Conservation (phyloP, 2,329 filamentous ascomycete species). For the Botryotinia globosa region DNA sequence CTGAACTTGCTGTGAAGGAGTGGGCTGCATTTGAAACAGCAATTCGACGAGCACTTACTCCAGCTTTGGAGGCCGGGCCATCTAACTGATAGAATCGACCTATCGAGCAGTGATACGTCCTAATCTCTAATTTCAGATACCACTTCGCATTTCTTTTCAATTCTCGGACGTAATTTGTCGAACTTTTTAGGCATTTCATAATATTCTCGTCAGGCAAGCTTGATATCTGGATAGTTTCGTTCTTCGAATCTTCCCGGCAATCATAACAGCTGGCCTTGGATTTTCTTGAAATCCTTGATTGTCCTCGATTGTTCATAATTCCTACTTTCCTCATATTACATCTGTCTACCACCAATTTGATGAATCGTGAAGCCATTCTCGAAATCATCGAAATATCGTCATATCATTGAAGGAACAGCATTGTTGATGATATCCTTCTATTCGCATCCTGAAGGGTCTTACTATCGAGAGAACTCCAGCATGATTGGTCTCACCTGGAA, state of each 20-base stretch:
- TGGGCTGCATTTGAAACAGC: conserved; percentile 50
- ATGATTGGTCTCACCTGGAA: neutral
- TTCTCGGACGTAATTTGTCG: conserved; percentile 8
- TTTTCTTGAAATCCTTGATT: neutral
- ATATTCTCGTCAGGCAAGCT: neutral
- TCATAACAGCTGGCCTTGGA: neutral
- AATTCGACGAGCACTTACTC: conserved; percentile 39
- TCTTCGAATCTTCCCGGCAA: neutral
- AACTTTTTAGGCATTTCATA: neutral
- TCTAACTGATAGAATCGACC: neutral
- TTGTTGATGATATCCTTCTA: conserved; percentile 13
- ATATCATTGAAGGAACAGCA: conserved; percentile 19
- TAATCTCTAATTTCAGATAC: neutral
- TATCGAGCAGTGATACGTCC: neutral
- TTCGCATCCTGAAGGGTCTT: neutral
- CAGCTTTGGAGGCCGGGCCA: conserved; percentile 19
- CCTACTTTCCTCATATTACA: neutral
- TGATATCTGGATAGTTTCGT: neutral
- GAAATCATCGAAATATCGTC: conserved; percentile 13
- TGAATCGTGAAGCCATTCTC: conserved; percentile 22
- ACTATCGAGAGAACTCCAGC: conserved; percentile 1
- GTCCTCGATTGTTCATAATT: conserved; percentile 1
- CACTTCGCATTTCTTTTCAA: neutral
- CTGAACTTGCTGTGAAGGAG: conserved; percentile 47
- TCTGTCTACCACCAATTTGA: conserved; percentile 15